Evolutionary conservation across 169 alveolate species (phyloP), one percentile per base, ranked within the genome.

Genomic region (Eimeria acervulina): DNA sequence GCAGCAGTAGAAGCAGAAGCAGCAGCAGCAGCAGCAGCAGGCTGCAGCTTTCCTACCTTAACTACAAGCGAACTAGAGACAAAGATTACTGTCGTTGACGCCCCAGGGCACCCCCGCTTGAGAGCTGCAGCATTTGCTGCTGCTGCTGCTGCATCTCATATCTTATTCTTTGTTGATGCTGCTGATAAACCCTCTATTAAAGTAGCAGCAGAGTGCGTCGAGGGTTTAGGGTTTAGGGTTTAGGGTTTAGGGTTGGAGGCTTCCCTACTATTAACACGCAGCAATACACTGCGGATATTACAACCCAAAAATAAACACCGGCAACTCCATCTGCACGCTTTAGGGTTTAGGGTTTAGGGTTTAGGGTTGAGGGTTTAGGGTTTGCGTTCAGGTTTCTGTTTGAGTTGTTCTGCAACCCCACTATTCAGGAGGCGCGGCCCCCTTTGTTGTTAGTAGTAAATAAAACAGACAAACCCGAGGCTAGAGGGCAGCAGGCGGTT

Each of bases 91-190:
- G 3, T 76, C 5, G 87, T 76, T 2, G 87, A 76, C 28, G 8
- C 52, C 2, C 87, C 87, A 4, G 87, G 87, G n/a, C 21, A 40
- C n/a, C 87, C 26, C 1, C 10, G 87, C 1, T 59, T 76, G 10
- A 28, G 87, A 31, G 59, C 61, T 13, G 66, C 66, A 55, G 66
- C 66, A 55, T 5, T 47, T 47, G 66, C 66, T 13, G 66, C 66
- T 13, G 55, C 51, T 19, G 87, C 87, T 13, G 87, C 87, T 10
- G 87, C 55, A 5, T 33, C 87, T 76, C 23, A 19, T n/a, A n/a
- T 72, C 61, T 26, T 90, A 17, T 90, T 90, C 89, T 40, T 90
- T 55, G 95, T 90, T 31, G 95, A 90, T 52, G 89, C 95, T 8
- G 78, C 95, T 2, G 95, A 90, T 47, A 90, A 90, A 33, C 76